A percentile compares a stretch with the other conserved stretches of the same genome.
phyloP scores from a whole-genome alignment of 805 yeast species.

The Saccharomycopsis vini region DNA sequence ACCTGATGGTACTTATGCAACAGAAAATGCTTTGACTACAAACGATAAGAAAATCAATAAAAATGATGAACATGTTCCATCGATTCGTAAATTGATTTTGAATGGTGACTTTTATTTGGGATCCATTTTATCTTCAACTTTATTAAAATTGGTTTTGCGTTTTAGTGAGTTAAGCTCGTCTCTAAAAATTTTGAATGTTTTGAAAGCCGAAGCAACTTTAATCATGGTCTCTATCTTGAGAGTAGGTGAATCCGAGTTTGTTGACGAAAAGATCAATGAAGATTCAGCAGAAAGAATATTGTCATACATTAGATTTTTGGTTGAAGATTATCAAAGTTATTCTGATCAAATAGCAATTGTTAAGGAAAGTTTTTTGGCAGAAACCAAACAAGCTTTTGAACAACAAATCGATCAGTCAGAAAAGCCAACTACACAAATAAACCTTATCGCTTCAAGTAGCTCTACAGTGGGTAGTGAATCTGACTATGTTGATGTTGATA shows the following conservation, averaged over 20 bases:
- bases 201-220: constrained; percentile 90
- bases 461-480: background rate
- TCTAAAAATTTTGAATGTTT: constrained; percentile 60
- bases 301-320: constrained; percentile 73
- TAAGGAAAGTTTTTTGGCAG: constrained; percentile 72
- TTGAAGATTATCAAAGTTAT: constrained; percentile 49
- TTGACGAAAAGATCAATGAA: constrained; percentile 76
- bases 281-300: constrained; percentile 93
- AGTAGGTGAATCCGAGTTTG: constrained; percentile 68
- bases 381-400: constrained; percentile 78
- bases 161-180: constrained; percentile 49
- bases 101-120: constrained; percentile 89
- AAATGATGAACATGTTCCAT: constrained; percentile 37
- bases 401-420: constrained; percentile 52
- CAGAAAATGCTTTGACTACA: constrained; percentile 73
- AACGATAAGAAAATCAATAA: constrained; percentile 30
- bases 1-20: constrained; percentile 99
- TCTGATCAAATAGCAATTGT: constrained; percentile 33
- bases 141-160: constrained; percentile 80
- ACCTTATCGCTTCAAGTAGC: background rate
- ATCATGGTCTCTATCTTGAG: constrained; percentile 87
- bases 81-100: constrained; percentile 71
- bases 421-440: constrained; percentile 32
- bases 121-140: constrained; percentile 77
- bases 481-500: constrained; percentile 57